Conservation (phyloP, 2,329 filamentous ascomycete genomes). For the Clonostachys chloroleuca region DNA sequence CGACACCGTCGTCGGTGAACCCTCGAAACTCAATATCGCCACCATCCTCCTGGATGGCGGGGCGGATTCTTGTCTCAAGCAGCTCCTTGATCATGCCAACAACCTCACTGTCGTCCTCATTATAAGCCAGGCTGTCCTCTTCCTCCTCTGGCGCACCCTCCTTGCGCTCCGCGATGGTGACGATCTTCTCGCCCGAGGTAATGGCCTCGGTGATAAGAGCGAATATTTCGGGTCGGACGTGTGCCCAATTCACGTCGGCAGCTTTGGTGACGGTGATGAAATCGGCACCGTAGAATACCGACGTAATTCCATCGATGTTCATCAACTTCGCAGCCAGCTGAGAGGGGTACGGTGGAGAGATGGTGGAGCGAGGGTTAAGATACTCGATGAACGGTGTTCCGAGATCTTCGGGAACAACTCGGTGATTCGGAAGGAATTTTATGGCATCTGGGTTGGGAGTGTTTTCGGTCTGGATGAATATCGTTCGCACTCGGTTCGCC, state of each 20-base stretch:
- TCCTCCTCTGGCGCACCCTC: slow-evolving; percentile 39
- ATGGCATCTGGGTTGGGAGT: slow-evolving; percentile 95
- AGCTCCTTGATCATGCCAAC: slow-evolving; percentile 99
- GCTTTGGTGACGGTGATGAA: slow-evolving; percentile 97
- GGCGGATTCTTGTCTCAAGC: slow-evolving; percentile 88
- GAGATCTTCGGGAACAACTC: slow-evolving; percentile 72
- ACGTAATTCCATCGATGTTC: slow-evolving; percentile 90
- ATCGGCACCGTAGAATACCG: slow-evolving; percentile 89
- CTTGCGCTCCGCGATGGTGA: slow-evolving; percentile 64
- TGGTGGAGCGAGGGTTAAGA: slow-evolving; percentile 79
- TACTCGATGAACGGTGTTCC: slow-evolving; percentile 82
- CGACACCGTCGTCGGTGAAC: slow-evolving; percentile 74
- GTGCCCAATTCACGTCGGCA: slow-evolving; percentile 83
- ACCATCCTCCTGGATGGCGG: slow-evolving; percentile 95
- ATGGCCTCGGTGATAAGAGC: slow-evolving; percentile 91
- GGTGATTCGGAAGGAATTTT: slow-evolving; percentile 92
- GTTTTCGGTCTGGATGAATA: slow-evolving; percentile 96
- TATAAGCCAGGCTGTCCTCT: slow-evolving; percentile 72
- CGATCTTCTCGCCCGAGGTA: slow-evolving; percentile 76
- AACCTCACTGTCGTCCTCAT: slow-evolving; percentile 89
- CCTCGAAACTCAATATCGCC: slow-evolving; percentile 95
- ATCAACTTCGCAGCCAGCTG: slow-evolving; percentile 86
- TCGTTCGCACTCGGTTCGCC: slow-evolving; percentile 49
- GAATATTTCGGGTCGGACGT: slow-evolving; percentile 94
- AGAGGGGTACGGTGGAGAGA: slow-evolving; percentile 84